These are phyloP conservation scores for Hyphopichia khmerensis DNA, from an alignment of 1,139 yeast genomes.

Conservation along the genomic window DNA sequence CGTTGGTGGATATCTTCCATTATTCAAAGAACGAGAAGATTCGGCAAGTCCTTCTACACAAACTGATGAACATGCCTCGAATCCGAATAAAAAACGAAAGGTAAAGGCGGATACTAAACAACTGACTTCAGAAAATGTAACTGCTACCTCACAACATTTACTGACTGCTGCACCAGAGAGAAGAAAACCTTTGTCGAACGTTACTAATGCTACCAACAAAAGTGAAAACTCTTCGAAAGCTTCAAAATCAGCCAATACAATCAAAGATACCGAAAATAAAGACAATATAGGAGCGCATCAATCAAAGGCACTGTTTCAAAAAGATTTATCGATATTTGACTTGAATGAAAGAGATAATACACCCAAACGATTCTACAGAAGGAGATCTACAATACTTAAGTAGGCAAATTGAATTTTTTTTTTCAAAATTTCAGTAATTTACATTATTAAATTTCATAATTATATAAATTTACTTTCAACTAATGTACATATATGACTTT, in stretches of 20 bases:
- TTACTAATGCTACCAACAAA: slow-evolving; percentile 12
- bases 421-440: slow-evolving; percentile 1
- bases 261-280: too few relatives aligned
- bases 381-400: slow-evolving; percentile 11
- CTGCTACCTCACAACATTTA: too few relatives aligned
- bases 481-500: slow-evolving; percentile 4
- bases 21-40: slow-evolving; percentile 8
- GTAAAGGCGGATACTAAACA: neutral
- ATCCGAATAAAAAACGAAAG: neutral
- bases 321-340: slow-evolving; percentile 28
- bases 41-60: slow-evolving; percentile 6
- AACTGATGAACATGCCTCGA: neutral
- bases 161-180: too few relatives aligned
- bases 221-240: too few relatives aligned
- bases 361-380: slow-evolving; percentile 3
- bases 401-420: neutral
- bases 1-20: slow-evolving; percentile 17
- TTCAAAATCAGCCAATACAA: too few relatives aligned
- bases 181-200: slow-evolving; percentile 20
- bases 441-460: too few relatives aligned
- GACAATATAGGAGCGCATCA: too few relatives aligned
- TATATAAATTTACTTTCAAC: neutral
- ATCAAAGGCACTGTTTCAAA: too few relatives aligned
- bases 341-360: slow-evolving; percentile 17
- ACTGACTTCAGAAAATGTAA: neutral